Evolutionary conservation across 768 basidiomycete genomes (phyloP), one percentile per base, ranked within the genome.

Genomic region (Suillus bovinus): DNA sequence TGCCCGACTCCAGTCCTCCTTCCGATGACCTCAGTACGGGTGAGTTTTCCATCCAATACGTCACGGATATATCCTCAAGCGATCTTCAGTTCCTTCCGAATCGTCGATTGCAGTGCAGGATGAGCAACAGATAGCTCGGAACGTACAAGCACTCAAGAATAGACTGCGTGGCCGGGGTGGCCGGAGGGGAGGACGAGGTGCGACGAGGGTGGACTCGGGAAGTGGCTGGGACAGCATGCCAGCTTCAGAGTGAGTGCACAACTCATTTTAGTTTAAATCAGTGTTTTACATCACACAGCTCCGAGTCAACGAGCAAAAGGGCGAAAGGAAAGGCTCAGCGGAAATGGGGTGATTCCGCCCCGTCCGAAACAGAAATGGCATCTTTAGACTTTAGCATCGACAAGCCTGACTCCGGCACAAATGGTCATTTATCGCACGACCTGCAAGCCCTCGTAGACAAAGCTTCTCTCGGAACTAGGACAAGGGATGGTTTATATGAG

Each of bases 61-160:
- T 53, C 41, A 11, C 34, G 9, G 14, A 20, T 54, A 13, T 31
- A 20, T 29, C 1, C 24, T 27, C 17, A 27, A 29, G 24, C 55
- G 31, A 17, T 44, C 7, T 57, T 7, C 61, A 87, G 83, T 77
- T 50, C 84, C 84, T 1, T 77, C 81, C 3, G 77, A 82, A 64
- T 77, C 82, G 9, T 69, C 80, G 24, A 84, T 86, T 46, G 72
- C 77, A 3, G 79, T 85, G 2, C 82, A 84, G 46, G 93, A 95
- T 64, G 94, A 93, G 62, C 90, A 96, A 70, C 88, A 94, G 68
- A 99, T 99, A 64, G 88, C 96, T 4, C 83, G 92, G 67, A 97
- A 96, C 70, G 91, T 97, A 1, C 89, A 94, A 67, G 93, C 92
- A 0, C 80, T 99, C 59, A 97, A 96, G 75, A 88, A 84, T 58